These are phyloP conservation scores for Kazachstania sp. DNA, from an alignment of 1,139 yeast species.

Conservation along the genomic window DNA sequence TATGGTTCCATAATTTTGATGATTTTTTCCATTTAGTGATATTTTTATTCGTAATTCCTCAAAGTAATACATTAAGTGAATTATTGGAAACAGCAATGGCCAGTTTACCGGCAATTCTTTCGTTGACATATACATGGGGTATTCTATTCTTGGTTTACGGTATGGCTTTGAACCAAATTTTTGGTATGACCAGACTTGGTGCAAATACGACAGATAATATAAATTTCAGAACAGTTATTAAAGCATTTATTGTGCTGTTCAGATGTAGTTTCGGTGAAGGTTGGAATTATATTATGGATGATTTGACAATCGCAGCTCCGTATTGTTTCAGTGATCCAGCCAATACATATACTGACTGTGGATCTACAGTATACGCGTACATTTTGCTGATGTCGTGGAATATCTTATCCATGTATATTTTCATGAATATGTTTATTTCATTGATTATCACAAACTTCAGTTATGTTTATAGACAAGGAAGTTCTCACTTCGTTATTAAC, in stretches of 20 bases:
- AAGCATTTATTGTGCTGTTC: constrained; percentile 68
- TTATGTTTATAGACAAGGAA: constrained; percentile 58
- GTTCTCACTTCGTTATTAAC: constrained; percentile 47
- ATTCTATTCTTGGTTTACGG: constrained; percentile 79
- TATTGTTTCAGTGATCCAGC: constrained; percentile 44
- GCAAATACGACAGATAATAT: constrained; percentile 62
- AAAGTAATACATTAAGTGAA: constrained; percentile 67
- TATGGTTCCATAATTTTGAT: constrained; percentile 39
- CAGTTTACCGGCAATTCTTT: constrained; percentile 60
- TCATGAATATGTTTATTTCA: constrained; percentile 88
- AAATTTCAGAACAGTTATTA: constrained; percentile 79
- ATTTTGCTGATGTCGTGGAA: constrained; percentile 82
- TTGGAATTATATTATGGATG: constrained; percentile 86
- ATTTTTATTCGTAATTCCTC: constrained; percentile 64
- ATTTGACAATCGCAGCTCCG: constrained; percentile 58
- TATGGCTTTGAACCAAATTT: constrained; percentile 85
- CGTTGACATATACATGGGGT: constrained; percentile 77
- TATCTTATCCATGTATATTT: constrained; percentile 84
- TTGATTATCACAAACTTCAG: constrained; percentile 85
- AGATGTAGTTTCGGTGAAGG: constrained; percentile 93
- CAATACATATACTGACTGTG: constrained; percentile 63
- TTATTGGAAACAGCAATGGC: constrained; percentile 76
- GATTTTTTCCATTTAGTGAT: constrained; percentile 57
- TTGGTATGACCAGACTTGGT: constrained; percentile 80
- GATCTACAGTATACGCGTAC: constrained; percentile 65